Evolutionary conservation across 2,329 filamentous ascomycete species (phyloP).

Genomic region (Erysiphe pulchra): DNA sequence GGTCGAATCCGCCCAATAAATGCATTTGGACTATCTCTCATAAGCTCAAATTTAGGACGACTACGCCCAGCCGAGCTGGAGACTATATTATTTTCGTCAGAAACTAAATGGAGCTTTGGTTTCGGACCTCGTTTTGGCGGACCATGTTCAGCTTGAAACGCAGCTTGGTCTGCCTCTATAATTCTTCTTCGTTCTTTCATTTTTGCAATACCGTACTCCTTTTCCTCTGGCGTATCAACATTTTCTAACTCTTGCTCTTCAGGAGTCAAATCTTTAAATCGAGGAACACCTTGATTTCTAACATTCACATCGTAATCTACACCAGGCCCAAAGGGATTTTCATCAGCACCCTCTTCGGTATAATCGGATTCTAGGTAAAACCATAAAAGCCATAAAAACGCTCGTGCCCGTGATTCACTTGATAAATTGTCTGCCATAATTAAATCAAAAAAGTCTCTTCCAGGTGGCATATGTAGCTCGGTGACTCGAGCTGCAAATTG

Average conservation of each 20-base stretch:
- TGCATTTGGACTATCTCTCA: conserved; percentile 15
- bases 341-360: conserved; percentile 58
- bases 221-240: conserved; percentile 43
- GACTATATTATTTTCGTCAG: conserved; percentile 19
- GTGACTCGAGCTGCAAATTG: conserved; percentile 77
- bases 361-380: conserved; percentile 96
- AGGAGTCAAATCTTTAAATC: conserved; percentile 34
- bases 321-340: conserved; percentile 68
- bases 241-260: conserved; percentile 46
- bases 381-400: conserved; percentile 97
- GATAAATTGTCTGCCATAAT: conserved; percentile 74
- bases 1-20: conserved; percentile 37
- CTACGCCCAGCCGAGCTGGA: conserved; percentile 32
- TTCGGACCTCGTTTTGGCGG: conserved; percentile 28
- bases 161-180: conserved; percentile 43
- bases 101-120: conserved; percentile 14
- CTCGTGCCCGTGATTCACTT: conserved; percentile 58
- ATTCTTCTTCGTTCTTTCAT: conserved; percentile 51
- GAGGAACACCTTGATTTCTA: conserved; percentile 42
- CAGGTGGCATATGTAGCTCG: conserved; percentile 67
- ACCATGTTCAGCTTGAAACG: conserved; percentile 15
- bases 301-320: conserved; percentile 39
- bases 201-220: conserved; percentile 45
- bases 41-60: conserved; percentile 28
- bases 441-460: conserved; percentile 82